Evolutionary conservation across 305 asterid genomes (phyloP).

Genomic region (Fraxinus xanthoxyloides): DNA sequence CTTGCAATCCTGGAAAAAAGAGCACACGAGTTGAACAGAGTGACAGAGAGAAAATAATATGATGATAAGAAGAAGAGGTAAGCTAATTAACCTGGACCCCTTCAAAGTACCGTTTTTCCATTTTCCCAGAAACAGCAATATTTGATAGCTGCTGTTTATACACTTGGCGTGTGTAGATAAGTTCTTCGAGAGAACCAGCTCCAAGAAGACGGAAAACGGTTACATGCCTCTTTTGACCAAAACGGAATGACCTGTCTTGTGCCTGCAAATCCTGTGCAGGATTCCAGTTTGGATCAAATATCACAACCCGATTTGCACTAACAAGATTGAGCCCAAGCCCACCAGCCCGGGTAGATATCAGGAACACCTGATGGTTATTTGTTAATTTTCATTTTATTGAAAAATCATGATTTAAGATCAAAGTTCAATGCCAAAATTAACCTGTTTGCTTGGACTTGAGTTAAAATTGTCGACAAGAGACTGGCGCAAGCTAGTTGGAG

Average conservation of each 20-base stretch:
- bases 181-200: conserved; percentile 97
- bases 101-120: conserved; percentile 88
- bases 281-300: conserved; percentile 97
- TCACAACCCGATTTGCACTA: conserved; percentile 91
- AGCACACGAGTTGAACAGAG: conserved; percentile 6
- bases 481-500: conserved; percentile 82
- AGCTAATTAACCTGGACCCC: conserved; percentile 81
- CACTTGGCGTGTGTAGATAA: conserved; percentile 83
- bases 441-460: conserved; percentile 98
- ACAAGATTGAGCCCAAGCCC: conserved; percentile 97
- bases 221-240: conserved; percentile 88
- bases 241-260: conserved; percentile 91
- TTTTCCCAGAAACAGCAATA: conserved; percentile 86
- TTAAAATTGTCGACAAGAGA: conserved; percentile 90
- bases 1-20: conserved; percentile 66
- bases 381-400: not conserved
- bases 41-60: not conserved
- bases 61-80: not conserved
- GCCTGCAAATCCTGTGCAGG: conserved; percentile 99
- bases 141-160: conserved; percentile 93
- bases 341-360: conserved; percentile 96
- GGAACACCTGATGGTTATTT: conserved; percentile 60
- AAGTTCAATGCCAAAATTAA: conserved; percentile 23
- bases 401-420: not conserved
- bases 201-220: conserved; percentile 92